These are phyloP conservation scores for Rhazya stricta DNA, from an alignment of 257 asterid species.

Conservation along the genomic window DNA sequence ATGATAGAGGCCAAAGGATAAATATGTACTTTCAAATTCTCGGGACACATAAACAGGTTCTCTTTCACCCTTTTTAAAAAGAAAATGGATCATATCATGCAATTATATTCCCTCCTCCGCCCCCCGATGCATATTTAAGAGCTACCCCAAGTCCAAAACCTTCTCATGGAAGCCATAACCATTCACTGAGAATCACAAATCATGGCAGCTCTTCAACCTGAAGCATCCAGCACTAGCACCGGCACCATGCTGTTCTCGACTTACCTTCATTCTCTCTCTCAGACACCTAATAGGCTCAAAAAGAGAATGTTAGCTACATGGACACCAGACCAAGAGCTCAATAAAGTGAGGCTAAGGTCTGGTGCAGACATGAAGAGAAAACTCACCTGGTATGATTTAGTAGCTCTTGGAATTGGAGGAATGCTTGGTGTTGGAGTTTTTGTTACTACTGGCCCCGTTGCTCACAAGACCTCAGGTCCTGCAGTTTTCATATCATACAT, in stretches of 20 bases:
- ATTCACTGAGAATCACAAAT: not conserved
- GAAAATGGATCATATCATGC: not conserved
- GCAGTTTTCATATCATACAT: slow-evolving; percentile 37
- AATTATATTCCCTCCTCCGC: slow-evolving; percentile 1
- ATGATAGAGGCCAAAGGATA: slow-evolving; percentile 15
- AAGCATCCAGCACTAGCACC: slow-evolving; percentile 8
- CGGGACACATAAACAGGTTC: not conserved
- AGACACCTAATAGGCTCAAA: slow-evolving; percentile 29
- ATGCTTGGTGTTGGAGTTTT: slow-evolving; percentile 50
- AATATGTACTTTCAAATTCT: slow-evolving; percentile 20
- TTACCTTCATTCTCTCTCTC: slow-evolving; percentile 31
- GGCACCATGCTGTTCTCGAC: slow-evolving; percentile 19
- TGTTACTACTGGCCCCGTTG: slow-evolving; percentile 37
- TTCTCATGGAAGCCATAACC: slow-evolving; percentile 3
- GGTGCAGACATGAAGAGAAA: slow-evolving; percentile 46
- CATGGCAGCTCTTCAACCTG: slow-evolving; percentile 14
- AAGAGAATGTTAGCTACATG: slow-evolving; percentile 29
- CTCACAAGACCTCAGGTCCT: slow-evolving; percentile 30
- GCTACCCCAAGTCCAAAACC: slow-evolving; percentile 7
- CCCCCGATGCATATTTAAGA: not conserved
- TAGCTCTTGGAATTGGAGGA: slow-evolving; percentile 42
- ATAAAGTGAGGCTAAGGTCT: slow-evolving; percentile 37
- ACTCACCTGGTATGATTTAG: slow-evolving; percentile 35
- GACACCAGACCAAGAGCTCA: slow-evolving; percentile 41
- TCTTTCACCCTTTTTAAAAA: not conserved